Conservation (phyloP, 768 basidiomycete species). For the Boletus insuetus region DNA sequence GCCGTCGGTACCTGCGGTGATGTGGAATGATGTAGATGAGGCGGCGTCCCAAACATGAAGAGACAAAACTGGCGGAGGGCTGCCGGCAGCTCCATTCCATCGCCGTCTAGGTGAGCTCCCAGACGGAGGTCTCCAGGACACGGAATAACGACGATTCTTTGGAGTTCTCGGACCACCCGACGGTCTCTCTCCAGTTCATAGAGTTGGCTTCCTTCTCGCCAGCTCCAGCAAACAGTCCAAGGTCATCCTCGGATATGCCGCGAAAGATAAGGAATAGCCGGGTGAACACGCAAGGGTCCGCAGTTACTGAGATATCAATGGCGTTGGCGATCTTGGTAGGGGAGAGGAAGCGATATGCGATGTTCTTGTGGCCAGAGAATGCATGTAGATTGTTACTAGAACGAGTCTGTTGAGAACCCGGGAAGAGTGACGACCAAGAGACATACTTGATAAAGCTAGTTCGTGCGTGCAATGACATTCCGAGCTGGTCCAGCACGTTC, state of each 20-base stretch:
- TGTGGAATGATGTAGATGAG: slow-evolving; percentile 8
- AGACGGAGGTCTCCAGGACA: slow-evolving; percentile 73
- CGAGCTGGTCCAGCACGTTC: slow-evolving; percentile 80
- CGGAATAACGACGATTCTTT: slow-evolving; percentile 75
- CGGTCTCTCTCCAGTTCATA: slow-evolving; percentile 76
- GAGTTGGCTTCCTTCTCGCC: slow-evolving; percentile 85
- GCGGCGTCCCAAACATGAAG: slow-evolving; percentile 6
- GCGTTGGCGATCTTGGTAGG: slow-evolving; percentile 79
- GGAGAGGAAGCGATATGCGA: slow-evolving; percentile 85
- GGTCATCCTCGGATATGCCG: slow-evolving; percentile 77
- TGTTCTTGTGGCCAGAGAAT: slow-evolving; percentile 78
- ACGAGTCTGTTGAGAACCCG: background rate
- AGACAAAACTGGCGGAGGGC: slow-evolving; percentile 4
- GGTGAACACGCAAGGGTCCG: slow-evolving; percentile 78
- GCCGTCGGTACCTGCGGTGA: background rate
- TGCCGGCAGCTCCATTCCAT: slow-evolving; percentile 18
- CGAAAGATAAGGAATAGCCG: slow-evolving; percentile 86
- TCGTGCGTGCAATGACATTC: slow-evolving; percentile 78
- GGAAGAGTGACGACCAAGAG: background rate
- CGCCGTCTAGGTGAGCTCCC: slow-evolving; percentile 56
- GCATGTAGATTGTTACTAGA: slow-evolving; percentile 70
- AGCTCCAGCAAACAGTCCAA: slow-evolving; percentile 67
- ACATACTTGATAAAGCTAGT: slow-evolving; percentile 79
- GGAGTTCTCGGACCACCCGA: slow-evolving; percentile 79
- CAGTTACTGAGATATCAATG: slow-evolving; percentile 83